phyloP scores from a whole-genome alignment of 2,329 filamentous ascomycete species.

The Fusarium sp. region DNA sequence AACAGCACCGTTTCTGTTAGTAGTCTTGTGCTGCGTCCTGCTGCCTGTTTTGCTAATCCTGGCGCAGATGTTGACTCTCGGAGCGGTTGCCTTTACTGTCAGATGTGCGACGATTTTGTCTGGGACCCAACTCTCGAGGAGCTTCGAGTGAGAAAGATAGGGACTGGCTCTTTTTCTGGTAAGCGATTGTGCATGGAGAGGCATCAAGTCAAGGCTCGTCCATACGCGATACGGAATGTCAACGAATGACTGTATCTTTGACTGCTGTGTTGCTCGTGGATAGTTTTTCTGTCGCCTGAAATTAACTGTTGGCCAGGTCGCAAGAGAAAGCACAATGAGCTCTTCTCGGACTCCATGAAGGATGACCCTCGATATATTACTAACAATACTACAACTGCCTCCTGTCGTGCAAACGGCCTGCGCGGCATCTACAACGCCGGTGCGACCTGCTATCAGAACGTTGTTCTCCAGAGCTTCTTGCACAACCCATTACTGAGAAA shows the following conservation, averaged over 20 bases:
- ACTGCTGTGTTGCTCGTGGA: background rate
- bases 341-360: conserved; percentile 69
- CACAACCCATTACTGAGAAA: conserved; percentile 93
- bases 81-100: conserved; percentile 79
- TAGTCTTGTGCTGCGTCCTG: conserved; percentile 11
- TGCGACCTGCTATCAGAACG: conserved; percentile 98
- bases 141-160: conserved; percentile 74
- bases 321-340: conserved; percentile 80
- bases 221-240: background rate
- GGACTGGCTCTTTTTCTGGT: conserved; percentile 73
- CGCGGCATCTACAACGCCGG: conserved; percentile 96
- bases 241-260: background rate
- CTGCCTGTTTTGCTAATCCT: conserved; percentile 42
- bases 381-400: conserved; percentile 79
- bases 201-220: background rate
- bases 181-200: conserved; percentile 39
- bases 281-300: background rate
- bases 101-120: conserved; percentile 83
- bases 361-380: conserved; percentile 82
- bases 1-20: conserved; percentile 78
- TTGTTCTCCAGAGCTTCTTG: conserved; percentile 90
- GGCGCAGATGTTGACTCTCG: conserved; percentile 77
- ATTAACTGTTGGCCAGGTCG: conserved; percentile 56
- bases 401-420: conserved; percentile 87
- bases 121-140: conserved; percentile 85